phyloP scores from a whole-genome alignment of 352 stramenopile genomes.

The Globisporangium alternatum region DNA sequence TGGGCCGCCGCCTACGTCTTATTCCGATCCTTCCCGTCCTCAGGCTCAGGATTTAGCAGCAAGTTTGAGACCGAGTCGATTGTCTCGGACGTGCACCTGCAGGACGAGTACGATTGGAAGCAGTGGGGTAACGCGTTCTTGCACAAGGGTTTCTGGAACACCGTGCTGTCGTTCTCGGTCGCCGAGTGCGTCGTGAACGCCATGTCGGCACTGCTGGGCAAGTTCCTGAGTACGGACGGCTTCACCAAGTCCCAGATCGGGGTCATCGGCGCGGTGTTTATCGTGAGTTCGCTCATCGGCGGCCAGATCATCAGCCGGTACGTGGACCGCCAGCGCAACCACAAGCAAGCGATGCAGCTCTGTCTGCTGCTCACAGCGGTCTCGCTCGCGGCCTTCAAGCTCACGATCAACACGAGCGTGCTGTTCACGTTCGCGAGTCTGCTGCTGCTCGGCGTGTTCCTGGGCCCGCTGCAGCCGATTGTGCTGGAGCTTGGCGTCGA shows the following conservation, averaged over 20 bases:
- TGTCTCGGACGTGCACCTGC: conserved; percentile 50
- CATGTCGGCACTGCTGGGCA: conserved; percentile 67
- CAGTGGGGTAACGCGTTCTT: conserved; percentile 66
- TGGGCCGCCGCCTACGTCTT: conserved; percentile 22
- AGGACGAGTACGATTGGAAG: conserved; percentile 69
- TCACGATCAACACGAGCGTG: conserved; percentile 33
- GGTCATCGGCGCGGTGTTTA: conserved; percentile 64
- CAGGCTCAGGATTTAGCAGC: not conserved
- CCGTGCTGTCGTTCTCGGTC: conserved; percentile 57
- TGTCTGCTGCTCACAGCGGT: conserved; percentile 50
- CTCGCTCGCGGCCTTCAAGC: conserved; percentile 43
- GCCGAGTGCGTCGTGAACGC: conserved; percentile 69
- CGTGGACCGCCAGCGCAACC: conserved; percentile 56
- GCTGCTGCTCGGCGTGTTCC: conserved; percentile 41
- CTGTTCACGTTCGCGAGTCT: conserved; percentile 46
- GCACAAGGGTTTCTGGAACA: conserved; percentile 62
- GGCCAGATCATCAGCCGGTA: conserved; percentile 66
- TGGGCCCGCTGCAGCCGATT: conserved; percentile 68
- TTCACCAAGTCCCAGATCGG: conserved; percentile 68
- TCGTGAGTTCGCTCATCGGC: conserved; percentile 64
- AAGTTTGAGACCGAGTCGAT: conserved; percentile 37
- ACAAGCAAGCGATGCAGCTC: conserved; percentile 53
- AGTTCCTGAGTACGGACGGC: conserved; percentile 56
- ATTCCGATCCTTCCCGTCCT: conserved; percentile 49
- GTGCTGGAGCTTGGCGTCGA: conserved; percentile 70